Evolutionary conservation across 2,329 filamentous ascomycete genomes (phyloP).

Genomic region (Chalaropsis ovoidea): DNA sequence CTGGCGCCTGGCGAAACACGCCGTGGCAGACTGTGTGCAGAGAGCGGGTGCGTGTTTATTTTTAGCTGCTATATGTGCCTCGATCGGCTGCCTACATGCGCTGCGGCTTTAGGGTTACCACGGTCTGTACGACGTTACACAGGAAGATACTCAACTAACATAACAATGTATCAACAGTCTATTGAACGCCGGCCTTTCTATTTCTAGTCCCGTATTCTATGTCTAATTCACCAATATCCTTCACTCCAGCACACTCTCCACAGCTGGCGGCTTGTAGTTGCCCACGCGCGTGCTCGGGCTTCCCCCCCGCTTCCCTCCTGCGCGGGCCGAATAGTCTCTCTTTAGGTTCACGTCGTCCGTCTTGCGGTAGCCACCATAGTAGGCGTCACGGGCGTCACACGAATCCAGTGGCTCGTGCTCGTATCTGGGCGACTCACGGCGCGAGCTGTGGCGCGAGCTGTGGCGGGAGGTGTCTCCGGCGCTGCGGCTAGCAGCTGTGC

Average conservation of each 20-base stretch:
- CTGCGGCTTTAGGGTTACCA: neutral
- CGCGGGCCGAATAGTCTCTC: too few species aligned
- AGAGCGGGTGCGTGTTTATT: neutral
- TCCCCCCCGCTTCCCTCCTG: neutral
- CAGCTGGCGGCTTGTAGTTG: neutral
- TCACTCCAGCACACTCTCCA: neutral
- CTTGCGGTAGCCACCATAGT: too few species aligned
- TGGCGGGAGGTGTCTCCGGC: too few species aligned
- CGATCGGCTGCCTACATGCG: neutral
- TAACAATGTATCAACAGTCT: neutral
- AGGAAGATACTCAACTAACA: neutral
- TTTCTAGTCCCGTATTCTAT: neutral
- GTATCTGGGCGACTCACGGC: too few species aligned
- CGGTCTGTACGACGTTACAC: neutral
- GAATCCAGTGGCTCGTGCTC: too few species aligned
- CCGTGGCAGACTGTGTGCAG: neutral
- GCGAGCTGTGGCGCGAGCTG: too few species aligned
- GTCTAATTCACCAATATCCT: neutral
- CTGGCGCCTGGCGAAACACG: constrained; percentile 3
- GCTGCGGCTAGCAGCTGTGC: too few species aligned
- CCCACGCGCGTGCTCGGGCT: neutral
- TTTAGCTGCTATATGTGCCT: neutral
- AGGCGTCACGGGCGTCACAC: too few species aligned
- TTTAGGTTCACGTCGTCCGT: too few species aligned
- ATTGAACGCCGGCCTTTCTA: neutral